Evolutionary conservation across 371 early-diverging fungal species (phyloP), one percentile per base, ranked within the genome.

Genomic region (Mortierella sp.): DNA sequence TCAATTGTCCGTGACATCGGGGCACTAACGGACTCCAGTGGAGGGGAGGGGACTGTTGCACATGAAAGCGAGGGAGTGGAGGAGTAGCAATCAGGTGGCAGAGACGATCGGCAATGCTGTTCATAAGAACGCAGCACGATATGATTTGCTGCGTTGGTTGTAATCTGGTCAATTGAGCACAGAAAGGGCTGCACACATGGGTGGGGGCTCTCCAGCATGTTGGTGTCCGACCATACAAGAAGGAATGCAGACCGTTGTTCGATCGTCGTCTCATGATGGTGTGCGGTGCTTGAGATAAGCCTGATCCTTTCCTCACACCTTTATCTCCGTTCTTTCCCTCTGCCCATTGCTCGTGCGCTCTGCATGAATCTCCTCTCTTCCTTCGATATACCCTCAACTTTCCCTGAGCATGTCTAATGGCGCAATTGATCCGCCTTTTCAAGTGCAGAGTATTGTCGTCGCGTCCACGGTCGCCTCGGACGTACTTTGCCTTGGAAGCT

Each of bases 211-310:
- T 34, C 34, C 34, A 34, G 34, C 4, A 10, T 44, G 27, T 55
- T 44, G 56, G 56, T 47, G 58, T 49, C 58, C 37, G 49, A 58
- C 58, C 58, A 49, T 58, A 19, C 14, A 43, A 54, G 43, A n/a
- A 46, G 21, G 48, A 21, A 47, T 47, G 21, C 7, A 34, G 34
- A 34, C 34, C 34, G 34, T n/a, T n/a, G 27, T 29, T 51, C 27
- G 34, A n/a, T 51, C 21, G 17, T 28, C 34, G 1, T 45, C n/a
- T n/a, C 9, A 16, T 1, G 16, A 31, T n/a, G 21, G 34, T 34
- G 52, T 10, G 41, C 12, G 21, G 48, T 48, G 44, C 24, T 48
- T 48, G 27, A 48, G 48, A 48, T 48, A 48, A 48, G 48, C 21
- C 1, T 39, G 44, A 5, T 34, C 34, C 34, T 34, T 34, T 34